Evolutionary conservation across 352 stramenopile genomes (phyloP).

Genomic region (Heterotrichella gracilis): DNA sequence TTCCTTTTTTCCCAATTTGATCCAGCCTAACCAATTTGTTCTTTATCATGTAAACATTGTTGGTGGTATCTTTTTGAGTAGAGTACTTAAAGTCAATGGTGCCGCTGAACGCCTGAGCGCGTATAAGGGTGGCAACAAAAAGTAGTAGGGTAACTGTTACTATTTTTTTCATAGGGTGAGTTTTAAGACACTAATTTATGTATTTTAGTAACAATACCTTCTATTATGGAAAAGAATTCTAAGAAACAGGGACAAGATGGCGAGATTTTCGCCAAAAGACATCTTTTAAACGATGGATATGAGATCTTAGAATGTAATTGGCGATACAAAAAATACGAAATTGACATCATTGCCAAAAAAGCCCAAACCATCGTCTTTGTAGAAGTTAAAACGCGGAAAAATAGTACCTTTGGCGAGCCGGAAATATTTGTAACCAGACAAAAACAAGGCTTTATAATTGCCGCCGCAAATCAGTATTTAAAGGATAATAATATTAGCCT

Average conservation of each 20-base stretch:
- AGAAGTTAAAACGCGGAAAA: background rate
- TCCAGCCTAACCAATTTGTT: background rate
- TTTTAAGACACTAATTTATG: conserved; percentile 1
- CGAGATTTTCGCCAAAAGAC: background rate
- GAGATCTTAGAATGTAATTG: background rate
- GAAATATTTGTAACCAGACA: background rate
- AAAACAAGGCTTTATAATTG: background rate
- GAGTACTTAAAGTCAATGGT: background rate
- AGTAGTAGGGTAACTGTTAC: background rate
- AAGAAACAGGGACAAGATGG: background rate
- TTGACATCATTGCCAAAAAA: background rate
- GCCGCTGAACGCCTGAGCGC: background rate
- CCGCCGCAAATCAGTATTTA: background rate
- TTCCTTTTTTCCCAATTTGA: background rate
- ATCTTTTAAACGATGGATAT: background rate
- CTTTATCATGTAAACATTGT: background rate
- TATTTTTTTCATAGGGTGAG: background rate
- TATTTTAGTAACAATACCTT: background rate
- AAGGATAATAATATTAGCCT: background rate
- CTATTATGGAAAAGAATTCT: background rate
- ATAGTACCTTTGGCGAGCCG: background rate
- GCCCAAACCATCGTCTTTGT: background rate
- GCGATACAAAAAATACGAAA: background rate
- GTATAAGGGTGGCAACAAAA: background rate
- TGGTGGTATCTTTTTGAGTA: background rate